Evolutionary conservation across 352 stramenopile species (phyloP).

Genomic region (Ophiocytium majus): DNA sequence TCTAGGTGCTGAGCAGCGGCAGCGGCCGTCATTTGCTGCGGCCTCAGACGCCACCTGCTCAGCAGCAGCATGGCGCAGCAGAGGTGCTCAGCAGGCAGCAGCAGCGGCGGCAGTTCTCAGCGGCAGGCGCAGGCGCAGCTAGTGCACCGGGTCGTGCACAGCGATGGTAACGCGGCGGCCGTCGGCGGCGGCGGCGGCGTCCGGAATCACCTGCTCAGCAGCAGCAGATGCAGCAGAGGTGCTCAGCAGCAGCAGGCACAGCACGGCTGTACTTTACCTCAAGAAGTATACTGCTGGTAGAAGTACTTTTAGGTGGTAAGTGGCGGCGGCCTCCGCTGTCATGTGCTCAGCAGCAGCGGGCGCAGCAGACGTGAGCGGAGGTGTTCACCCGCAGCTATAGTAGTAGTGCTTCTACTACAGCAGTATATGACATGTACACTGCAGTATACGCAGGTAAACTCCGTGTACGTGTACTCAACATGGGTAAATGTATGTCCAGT

Average conservation of each 20-base stretch:
- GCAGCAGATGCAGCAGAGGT: not conserved
- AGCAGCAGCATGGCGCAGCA: constrained; percentile 10
- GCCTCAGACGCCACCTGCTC: constrained; percentile 24
- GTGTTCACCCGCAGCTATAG: too few relatives aligned
- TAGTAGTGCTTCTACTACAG: too few relatives aligned
- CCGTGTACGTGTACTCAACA: too few relatives aligned
- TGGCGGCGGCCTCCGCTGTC: constrained; percentile 13
- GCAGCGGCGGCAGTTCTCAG: not conserved
- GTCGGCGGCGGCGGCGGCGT: constrained; percentile 6
- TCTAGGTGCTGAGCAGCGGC: too few relatives aligned
- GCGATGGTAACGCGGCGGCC: constrained; percentile 29
- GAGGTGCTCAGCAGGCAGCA: not conserved
- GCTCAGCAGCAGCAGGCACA: too few relatives aligned
- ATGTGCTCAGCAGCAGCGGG: constrained; percentile 5
- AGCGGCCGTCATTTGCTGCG: constrained; percentile 16
- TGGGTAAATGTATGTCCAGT: too few relatives aligned
- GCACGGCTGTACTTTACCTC: too few relatives aligned
- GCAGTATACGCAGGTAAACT: too few relatives aligned
- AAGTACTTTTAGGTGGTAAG: not conserved
- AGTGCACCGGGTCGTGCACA: constrained; percentile 29
- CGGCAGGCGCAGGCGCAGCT: not conserved
- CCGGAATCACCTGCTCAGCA: constrained; percentile 24
- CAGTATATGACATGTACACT: too few relatives aligned
- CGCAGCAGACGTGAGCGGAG: not conserved
- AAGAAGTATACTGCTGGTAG: too few relatives aligned